A percentile compares a stretch with the other conserved stretches of the same genome.
phyloP scores from a whole-genome alignment of 2,329 filamentous ascomycete species.

The Hansfordia pulvinata region DNA sequence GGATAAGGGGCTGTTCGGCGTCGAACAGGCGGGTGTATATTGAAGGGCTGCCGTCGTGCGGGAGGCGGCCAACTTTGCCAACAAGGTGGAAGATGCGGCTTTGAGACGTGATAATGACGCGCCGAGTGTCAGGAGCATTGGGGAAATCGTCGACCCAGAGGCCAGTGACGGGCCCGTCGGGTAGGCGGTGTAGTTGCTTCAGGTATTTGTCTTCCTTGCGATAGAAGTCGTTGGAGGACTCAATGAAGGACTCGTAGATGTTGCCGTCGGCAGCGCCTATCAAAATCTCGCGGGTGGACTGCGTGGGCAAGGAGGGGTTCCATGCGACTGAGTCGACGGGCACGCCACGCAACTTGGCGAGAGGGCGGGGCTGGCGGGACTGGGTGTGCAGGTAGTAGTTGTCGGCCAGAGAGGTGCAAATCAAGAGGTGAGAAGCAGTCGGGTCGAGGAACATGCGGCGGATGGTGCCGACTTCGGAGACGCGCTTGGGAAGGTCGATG shows the following conservation, averaged over 20 bases:
- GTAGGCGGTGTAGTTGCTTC: slow-evolving; percentile 68
- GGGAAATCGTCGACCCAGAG: slow-evolving; percentile 68
- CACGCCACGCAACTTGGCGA: slow-evolving; percentile 75
- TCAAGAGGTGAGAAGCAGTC: slow-evolving; percentile 84
- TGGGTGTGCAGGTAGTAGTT: slow-evolving; percentile 98
- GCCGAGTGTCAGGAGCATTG: slow-evolving; percentile 55
- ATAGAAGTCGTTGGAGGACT: slow-evolving; percentile 90
- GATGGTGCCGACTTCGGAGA: slow-evolving; percentile 82
- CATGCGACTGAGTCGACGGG: slow-evolving; percentile 83
- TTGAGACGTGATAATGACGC: slow-evolving; percentile 70
- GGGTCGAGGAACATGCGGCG: slow-evolving; percentile 95
- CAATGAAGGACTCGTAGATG: slow-evolving; percentile 89
- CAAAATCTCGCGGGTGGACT: slow-evolving; percentile 87
- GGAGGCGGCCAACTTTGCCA: slow-evolving; percentile 60
- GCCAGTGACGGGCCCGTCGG: slow-evolving; percentile 73
- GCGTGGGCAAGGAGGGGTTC: slow-evolving; percentile 86
- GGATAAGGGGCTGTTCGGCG: slow-evolving; percentile 62
- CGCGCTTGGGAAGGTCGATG: slow-evolving; percentile 90
- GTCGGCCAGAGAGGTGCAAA: slow-evolving; percentile 83
- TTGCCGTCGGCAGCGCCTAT: slow-evolving; percentile 87
- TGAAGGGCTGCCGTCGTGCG: slow-evolving; percentile 65
- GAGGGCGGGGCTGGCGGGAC: slow-evolving; percentile 70
- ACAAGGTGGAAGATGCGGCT: slow-evolving; percentile 68
- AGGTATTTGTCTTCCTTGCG: slow-evolving; percentile 87
- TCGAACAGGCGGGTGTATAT: slow-evolving; percentile 86